Conservation (phyloP, 78 protist genomes). For the Corallochytrium limacisporum region DNA sequence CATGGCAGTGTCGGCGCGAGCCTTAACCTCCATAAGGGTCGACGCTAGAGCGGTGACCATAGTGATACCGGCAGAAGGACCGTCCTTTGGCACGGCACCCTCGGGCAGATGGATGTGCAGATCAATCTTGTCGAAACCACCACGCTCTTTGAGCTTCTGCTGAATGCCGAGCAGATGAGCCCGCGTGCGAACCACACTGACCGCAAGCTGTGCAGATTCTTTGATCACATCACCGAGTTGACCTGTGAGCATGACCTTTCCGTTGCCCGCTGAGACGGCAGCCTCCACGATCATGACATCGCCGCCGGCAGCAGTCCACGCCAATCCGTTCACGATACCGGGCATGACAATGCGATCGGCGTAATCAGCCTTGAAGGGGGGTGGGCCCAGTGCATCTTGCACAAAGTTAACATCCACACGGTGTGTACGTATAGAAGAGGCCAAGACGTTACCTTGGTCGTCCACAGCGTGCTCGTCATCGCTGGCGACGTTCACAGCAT, state of each 20-base stretch:
- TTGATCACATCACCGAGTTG: not conserved
- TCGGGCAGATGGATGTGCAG: slow-evolving; percentile 80
- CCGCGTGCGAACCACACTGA: not conserved
- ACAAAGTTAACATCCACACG: no score
- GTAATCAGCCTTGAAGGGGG: not conserved
- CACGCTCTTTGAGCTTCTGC: not conserved
- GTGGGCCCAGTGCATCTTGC: slow-evolving; percentile 12
- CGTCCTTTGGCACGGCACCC: slow-evolving; percentile 77
- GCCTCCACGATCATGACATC: not conserved
- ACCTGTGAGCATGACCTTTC: not conserved
- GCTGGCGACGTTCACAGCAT: no score
- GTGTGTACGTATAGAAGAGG: no score
- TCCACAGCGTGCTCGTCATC: not conserved
- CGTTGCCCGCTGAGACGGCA: not conserved
- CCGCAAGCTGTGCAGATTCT: not conserved
- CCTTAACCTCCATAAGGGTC: slow-evolving; percentile 24
- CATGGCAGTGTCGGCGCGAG: slow-evolving; percentile 58
- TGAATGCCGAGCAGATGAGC: not conserved
- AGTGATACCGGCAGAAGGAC: slow-evolving; percentile 78
- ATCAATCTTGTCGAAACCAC: not conserved
- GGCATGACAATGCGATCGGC: not conserved
- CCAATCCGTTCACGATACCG: not conserved
- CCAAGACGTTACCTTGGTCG: no score
- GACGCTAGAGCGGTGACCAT: slow-evolving; percentile 53
- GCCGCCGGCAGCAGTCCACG: not conserved